Percentiles rank a stretch among this genome's conserved stretches.
These are phyloP conservation scores for Lizanozyma gosingica DNA, from an alignment of 1,139 yeast species.

Conservation along the genomic window DNA sequence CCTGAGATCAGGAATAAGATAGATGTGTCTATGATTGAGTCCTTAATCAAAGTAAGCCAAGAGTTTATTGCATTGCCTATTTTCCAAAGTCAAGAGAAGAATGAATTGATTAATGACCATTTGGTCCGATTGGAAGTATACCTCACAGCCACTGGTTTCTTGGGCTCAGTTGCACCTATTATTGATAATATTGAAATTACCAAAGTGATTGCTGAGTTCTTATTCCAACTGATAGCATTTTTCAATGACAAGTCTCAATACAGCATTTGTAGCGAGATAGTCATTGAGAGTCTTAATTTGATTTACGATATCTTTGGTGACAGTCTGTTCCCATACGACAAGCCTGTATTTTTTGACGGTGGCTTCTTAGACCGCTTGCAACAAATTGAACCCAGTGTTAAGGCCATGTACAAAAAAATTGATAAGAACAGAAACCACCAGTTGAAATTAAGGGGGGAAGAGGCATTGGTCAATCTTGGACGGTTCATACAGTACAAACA, in stretches of 20 bases:
- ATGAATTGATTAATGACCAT: constrained; percentile 11
- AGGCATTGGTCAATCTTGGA: constrained; percentile 55
- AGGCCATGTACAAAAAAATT: constrained; percentile 48
- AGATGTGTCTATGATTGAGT: neutral
- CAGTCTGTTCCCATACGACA: constrained; percentile 54
- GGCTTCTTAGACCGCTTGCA: constrained; percentile 39
- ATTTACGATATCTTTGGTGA: constrained; percentile 83
- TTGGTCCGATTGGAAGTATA: constrained; percentile 7
- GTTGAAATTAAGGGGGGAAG: constrained; percentile 60
- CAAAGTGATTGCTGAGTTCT: constrained; percentile 35
- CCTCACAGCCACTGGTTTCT: constrained; percentile 37
- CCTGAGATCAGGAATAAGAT: constrained; percentile 15
- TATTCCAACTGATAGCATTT: constrained; percentile 23
- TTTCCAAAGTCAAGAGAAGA: constrained; percentile 3
- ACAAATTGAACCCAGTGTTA: constrained; percentile 38
- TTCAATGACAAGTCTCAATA: constrained; percentile 11
- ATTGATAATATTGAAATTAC: constrained; percentile 41
- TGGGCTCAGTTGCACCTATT: constrained; percentile 45
- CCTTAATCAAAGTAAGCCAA: constrained; percentile 10
- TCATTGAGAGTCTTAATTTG: constrained; percentile 54
- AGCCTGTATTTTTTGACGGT: constrained; percentile 52
- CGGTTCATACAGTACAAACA: constrained; percentile 72
- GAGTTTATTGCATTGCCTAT: constrained; percentile 17
- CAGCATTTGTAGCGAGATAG: constrained; percentile 23
- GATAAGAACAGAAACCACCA: constrained; percentile 57